Conservation (phyloP, 1,284 basidiomycete species). For the Boletus hoseneyae region DNA sequence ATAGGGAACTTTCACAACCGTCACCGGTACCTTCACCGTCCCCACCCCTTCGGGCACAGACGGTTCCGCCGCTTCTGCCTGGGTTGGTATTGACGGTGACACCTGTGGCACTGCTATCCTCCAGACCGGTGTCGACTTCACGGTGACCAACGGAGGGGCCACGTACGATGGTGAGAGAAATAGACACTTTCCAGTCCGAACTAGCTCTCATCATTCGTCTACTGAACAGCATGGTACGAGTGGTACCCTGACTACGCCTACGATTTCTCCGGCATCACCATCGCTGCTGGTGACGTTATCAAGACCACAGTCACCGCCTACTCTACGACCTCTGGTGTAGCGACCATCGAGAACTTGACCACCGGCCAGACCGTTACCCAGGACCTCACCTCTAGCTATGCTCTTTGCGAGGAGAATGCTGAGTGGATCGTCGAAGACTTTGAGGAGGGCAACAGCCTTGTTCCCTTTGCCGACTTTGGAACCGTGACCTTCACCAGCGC, state of each 20-base stretch:
- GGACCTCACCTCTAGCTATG: conserved; percentile 9
- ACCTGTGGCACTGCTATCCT: conserved; percentile 15
- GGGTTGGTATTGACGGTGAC: conserved; percentile 26
- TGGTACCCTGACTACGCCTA: conserved; percentile 16
- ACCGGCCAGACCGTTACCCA: conserved; percentile 6
- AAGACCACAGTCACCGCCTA: conserved; percentile 14
- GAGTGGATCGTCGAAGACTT: conserved; percentile 30
- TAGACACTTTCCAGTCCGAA: neutral
- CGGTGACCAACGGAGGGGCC: neutral
- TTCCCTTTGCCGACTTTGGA: conserved; percentile 19
- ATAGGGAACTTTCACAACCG: conserved; percentile 19
- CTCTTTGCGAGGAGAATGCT: conserved; percentile 21
- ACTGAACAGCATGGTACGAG: conserved; percentile 22
- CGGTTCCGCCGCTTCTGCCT: conserved; percentile 16
- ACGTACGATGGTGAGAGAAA: conserved; percentile 16
- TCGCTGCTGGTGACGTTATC: conserved; percentile 18
- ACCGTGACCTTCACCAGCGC: conserved; percentile 18
- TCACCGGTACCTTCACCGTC: conserved; percentile 19
- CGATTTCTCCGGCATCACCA: conserved; percentile 15
- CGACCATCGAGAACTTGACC: conserved; percentile 19
- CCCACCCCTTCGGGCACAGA: conserved; percentile 11
- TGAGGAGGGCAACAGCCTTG: neutral
- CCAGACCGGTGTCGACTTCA: conserved; percentile 25
- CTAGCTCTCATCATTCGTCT: neutral
- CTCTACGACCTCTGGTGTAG: conserved; percentile 19